Conservation (phyloP, 768 basidiomycete species). For the Leccinum arenicola region DNA sequence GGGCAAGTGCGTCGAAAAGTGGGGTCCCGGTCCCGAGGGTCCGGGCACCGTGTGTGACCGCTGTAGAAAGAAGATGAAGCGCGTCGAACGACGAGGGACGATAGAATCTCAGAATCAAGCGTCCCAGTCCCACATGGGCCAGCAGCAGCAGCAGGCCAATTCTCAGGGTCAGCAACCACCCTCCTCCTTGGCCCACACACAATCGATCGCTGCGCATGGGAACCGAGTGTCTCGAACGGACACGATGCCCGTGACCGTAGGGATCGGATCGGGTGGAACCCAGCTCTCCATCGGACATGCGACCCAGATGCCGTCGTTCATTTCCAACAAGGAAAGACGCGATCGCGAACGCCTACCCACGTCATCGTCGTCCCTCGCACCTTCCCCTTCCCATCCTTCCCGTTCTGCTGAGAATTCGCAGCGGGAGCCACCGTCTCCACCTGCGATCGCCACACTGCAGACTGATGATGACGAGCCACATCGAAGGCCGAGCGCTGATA, state of each 20-base stretch:
- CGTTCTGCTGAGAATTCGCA: constrained; percentile 14
- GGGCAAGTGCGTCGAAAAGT: constrained; percentile 83
- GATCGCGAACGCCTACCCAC: constrained; percentile 27
- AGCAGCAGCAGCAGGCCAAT: constrained; percentile 4
- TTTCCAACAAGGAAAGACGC: constrained; percentile 24
- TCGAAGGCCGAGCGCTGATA: constrained; percentile 21
- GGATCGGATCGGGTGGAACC: constrained; percentile 24
- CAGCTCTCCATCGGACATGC: constrained; percentile 24
- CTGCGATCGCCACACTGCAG: constrained; percentile 32
- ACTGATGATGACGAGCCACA: constrained; percentile 25
- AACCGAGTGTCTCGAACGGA: constrained; percentile 28
- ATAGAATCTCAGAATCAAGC: constrained; percentile 41
- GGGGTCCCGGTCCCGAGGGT: constrained; percentile 82
- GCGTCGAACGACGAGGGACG: constrained; percentile 72
- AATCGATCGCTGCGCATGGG: constrained; percentile 19
- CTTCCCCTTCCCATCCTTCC: constrained; percentile 13
- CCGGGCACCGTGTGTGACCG: constrained; percentile 84
- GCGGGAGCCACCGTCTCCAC: constrained; percentile 30
- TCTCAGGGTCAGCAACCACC: neutral
- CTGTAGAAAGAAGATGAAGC: constrained; percentile 87
- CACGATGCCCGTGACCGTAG: constrained; percentile 31
- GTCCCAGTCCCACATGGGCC: constrained; percentile 17
- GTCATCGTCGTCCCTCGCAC: constrained; percentile 23
- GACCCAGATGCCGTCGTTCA: constrained; percentile 23
- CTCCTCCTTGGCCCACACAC: constrained; percentile 15